Conservation (phyloP, 352 stramenopile species). For the Pythium sukuiense region DNA sequence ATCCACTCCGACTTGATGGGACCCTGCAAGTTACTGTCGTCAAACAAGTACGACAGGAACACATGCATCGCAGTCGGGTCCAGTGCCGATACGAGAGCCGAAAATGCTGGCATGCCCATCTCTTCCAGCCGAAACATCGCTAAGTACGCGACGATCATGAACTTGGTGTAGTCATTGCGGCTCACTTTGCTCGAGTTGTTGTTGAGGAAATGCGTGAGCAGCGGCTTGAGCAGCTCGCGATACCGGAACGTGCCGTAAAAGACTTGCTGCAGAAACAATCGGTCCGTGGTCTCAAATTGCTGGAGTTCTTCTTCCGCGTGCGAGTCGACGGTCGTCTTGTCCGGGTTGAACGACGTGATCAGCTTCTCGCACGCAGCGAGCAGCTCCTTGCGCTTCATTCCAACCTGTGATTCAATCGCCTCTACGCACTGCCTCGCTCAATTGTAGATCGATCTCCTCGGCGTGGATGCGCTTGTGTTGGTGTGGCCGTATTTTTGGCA, state of each 20-base stretch:
- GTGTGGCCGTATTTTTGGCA: constrained; percentile 21
- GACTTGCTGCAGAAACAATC: constrained; percentile 83
- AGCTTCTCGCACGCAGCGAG: constrained; percentile 63
- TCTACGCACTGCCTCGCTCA: not conserved
- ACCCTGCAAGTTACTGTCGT: constrained; percentile 62
- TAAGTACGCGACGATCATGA: constrained; percentile 89
- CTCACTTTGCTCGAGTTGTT: constrained; percentile 73
- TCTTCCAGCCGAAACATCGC: constrained; percentile 90
- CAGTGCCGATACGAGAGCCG: constrained; percentile 50
- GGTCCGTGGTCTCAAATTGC: constrained; percentile 40
- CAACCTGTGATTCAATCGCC: not conserved
- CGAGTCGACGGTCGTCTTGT: constrained; percentile 72
- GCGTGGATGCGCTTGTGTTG: not conserved
- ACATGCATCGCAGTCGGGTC: constrained; percentile 87
- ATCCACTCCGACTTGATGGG: constrained; percentile 80
- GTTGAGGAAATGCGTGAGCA: constrained; percentile 84
- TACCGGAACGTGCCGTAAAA: constrained; percentile 91
- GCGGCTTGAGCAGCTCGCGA: constrained; percentile 75
- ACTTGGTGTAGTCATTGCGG: constrained; percentile 89
- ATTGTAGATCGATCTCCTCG: not conserved
- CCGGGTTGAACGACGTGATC: constrained; percentile 77
- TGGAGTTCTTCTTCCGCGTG: constrained; percentile 69
- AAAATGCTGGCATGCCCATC: constrained; percentile 70
- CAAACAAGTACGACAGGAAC: constrained; percentile 86
- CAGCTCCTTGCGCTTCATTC: constrained; percentile 82